These are phyloP conservation scores for Quercus tomentella DNA, from an alignment of 331 rosid genomes.

Conservation along the genomic window DNA sequence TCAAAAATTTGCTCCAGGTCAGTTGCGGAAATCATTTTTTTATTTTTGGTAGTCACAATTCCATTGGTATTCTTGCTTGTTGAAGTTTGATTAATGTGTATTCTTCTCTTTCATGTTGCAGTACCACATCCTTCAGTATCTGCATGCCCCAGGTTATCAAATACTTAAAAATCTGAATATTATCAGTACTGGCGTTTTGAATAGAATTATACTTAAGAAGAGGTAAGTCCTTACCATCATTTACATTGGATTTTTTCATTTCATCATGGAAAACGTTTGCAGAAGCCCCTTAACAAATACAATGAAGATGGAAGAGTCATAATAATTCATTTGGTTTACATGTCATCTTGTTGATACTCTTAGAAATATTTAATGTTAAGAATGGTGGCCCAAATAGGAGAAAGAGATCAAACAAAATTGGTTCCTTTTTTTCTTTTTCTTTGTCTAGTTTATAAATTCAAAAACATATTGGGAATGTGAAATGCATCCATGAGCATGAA, in stretches of 20 bases:
- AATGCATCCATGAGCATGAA: too few relatives aligned
- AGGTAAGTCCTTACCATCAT: slow-evolving; percentile 31
- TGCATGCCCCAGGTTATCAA: slow-evolving; percentile 96
- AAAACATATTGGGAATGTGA: background rate
- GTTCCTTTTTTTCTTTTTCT: background rate
- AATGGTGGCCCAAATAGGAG: background rate
- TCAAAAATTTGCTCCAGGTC: slow-evolving; percentile 95
- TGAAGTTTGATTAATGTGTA: slow-evolving; percentile 12
- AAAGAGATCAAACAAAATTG: background rate
- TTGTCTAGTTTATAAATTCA: background rate
- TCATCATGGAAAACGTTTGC: background rate
- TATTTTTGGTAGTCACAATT: background rate
- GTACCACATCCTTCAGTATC: slow-evolving; percentile 92
- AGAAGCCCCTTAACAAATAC: background rate
- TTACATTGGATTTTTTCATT: background rate
- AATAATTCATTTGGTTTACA: background rate
- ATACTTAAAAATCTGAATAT: slow-evolving; percentile 85
- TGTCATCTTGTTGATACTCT: background rate
- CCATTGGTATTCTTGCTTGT: slow-evolving; percentile 11
- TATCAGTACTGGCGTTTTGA: slow-evolving; percentile 78
- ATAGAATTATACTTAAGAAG: slow-evolving; percentile 90
- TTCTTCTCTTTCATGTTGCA: slow-evolving; percentile 32
- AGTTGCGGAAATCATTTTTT: slow-evolving; percentile 7
- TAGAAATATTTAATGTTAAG: background rate
- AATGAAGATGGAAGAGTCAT: background rate